Conservation (phyloP, 768 basidiomycete genomes). For the Termitomyces sp. region DNA sequence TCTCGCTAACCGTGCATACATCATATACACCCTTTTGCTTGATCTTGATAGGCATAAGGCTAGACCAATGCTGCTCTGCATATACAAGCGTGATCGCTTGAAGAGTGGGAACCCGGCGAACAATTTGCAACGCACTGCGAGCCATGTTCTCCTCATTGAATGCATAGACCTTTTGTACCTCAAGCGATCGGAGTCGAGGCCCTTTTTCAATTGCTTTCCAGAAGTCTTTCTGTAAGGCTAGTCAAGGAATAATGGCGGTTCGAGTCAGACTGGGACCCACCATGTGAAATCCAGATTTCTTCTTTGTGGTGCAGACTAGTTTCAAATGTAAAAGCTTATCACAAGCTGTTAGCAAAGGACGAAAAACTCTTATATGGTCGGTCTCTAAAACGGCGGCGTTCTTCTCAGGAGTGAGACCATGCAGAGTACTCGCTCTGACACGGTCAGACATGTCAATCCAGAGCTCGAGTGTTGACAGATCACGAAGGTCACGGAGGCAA, state of each 20-base stretch:
- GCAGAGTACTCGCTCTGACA: background rate
- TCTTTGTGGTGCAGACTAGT: conserved; percentile 15
- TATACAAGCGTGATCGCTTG: conserved; percentile 12
- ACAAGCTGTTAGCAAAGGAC: conserved; percentile 12
- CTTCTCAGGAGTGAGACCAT: conserved; percentile 5
- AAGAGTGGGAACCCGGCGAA: conserved; percentile 13
- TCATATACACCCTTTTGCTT: conserved; percentile 15
- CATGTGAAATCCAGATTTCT: conserved; percentile 15
- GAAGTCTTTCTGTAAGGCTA: conserved; percentile 11
- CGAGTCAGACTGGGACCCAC: conserved; percentile 2
- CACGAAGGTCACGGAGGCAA: conserved; percentile 8
- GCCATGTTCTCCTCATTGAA: conserved; percentile 15
- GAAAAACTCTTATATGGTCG: conserved; percentile 16
- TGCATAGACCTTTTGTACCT: conserved; percentile 13
- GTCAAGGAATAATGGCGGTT: background rate
- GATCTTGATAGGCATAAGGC: conserved; percentile 1
- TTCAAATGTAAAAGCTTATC: conserved; percentile 14
- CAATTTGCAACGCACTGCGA: conserved; percentile 8
- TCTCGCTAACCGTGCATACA: background rate
- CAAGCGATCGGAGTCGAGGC: conserved; percentile 13
- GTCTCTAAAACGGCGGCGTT: conserved; percentile 11
- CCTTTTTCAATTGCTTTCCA: conserved; percentile 13
- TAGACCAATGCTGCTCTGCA: conserved; percentile 11
- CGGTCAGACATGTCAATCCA: conserved; percentile 18
- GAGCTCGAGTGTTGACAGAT: conserved; percentile 11